A percentile compares a stretch with the other conserved stretches of the same genome.
These are phyloP conservation scores for Teratosphaeria nubilosa DNA, from an alignment of 2,329 filamentous ascomycete genomes.

Conservation along the genomic window DNA sequence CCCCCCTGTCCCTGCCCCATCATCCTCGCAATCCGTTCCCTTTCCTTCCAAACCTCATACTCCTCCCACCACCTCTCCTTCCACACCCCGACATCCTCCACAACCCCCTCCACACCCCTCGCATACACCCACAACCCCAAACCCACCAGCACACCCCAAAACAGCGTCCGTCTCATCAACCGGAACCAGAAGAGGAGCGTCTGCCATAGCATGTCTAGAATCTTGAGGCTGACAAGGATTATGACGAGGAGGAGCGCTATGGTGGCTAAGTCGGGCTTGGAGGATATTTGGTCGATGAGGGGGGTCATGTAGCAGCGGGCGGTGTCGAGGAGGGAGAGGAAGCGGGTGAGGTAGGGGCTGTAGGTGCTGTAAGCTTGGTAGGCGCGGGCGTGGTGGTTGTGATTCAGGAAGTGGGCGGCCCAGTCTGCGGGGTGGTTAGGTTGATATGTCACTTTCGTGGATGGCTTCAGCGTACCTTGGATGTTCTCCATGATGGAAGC, in stretches of 20 bases:
- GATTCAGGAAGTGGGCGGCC: constrained; percentile 18
- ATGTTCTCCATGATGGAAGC: constrained; percentile 19
- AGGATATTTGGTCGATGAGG: constrained; percentile 20
- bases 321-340: constrained; percentile 11
- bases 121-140: constrained; percentile 47
- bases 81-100: constrained; percentile 45
- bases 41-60: constrained; percentile 28
- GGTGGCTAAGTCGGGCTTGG: constrained; percentile 38
- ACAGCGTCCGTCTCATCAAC: constrained; percentile 51
- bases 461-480: constrained; percentile 13
- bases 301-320: constrained; percentile 18
- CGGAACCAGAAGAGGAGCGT: constrained; percentile 67
- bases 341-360: constrained; percentile 7
- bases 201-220: constrained; percentile 60
- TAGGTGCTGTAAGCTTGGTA: constrained; percentile 5
- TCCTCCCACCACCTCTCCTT: constrained; percentile 28
- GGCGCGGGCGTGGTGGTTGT: constrained; percentile 10
- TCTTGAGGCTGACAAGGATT: constrained; percentile 53
- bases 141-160: constrained; percentile 52
- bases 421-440: constrained; percentile 17
- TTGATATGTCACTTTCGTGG: not conserved
- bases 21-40: constrained; percentile 18
- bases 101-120: constrained; percentile 55
- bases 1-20: constrained; percentile 4
- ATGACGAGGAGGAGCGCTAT: constrained; percentile 49